Percentiles rank a stretch among this genome's conserved stretches.
These are phyloP conservation scores for Dictyostelium brefeldianum DNA, from an alignment of 78 protist species.

Conservation along the genomic window DNA sequence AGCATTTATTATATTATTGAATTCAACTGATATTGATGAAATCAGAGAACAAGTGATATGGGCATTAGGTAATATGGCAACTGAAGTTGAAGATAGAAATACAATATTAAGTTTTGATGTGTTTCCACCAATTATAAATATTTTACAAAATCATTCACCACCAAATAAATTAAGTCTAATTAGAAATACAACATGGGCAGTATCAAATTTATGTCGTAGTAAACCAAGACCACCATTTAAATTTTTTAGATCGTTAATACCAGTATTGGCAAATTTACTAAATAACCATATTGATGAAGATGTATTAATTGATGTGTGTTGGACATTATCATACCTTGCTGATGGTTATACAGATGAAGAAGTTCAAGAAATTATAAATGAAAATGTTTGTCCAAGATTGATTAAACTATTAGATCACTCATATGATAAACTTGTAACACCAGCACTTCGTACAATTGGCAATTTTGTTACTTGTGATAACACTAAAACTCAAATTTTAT, in stretches of 20 bases:
- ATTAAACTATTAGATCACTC: not conserved
- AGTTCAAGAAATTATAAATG: not conserved
- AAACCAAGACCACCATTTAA: not conserved
- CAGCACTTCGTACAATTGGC: not conserved
- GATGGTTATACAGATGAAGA: not conserved
- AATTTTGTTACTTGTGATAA: not conserved
- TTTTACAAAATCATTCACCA: not conserved
- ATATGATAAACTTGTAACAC: not conserved
- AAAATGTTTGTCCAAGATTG: not conserved
- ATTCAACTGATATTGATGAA: not conserved
- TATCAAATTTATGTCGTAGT: slow-evolving; percentile 13
- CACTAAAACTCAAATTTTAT: not conserved
- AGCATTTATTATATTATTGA: not conserved
- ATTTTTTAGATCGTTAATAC: not conserved
- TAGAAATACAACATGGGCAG: not conserved
- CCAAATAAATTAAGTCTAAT: not conserved
- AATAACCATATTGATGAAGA: not conserved
- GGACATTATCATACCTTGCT: not conserved
- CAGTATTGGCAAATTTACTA: not conserved
- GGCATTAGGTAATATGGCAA: slow-evolving; percentile 9
- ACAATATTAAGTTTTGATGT: not conserved
- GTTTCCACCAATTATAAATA: not conserved
- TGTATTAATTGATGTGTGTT: not conserved
- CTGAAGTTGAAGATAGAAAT: not conserved
- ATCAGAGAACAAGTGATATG: not conserved